These are phyloP conservation scores for Linderina pennispora DNA, from an alignment of 192 early-diverging fungal genomes.

Conservation along the genomic window DNA sequence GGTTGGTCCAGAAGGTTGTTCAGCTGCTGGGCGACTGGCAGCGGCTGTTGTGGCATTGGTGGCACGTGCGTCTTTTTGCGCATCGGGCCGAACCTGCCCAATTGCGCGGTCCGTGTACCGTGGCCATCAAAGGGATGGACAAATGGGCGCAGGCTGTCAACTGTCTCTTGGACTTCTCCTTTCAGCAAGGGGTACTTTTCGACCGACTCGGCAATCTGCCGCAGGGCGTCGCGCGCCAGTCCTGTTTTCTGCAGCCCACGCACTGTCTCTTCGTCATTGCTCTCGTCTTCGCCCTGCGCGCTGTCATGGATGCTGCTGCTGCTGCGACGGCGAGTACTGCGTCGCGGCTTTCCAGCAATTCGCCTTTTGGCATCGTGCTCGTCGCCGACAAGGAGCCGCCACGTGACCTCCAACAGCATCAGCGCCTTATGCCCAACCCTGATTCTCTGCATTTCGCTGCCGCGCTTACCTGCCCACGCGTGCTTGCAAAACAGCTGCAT, in stretches of 20 bases:
- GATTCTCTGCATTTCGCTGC: constrained; percentile 30
- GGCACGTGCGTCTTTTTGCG: not conserved
- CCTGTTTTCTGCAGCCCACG: constrained; percentile 1
- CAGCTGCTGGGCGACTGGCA: too few species aligned
- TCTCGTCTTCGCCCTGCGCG: not conserved
- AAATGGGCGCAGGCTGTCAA: constrained; percentile 19
- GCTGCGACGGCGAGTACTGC: not conserved
- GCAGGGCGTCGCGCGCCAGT: constrained; percentile 35
- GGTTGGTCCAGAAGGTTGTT: constrained; percentile 20
- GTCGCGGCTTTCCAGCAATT: not conserved
- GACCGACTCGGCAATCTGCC: constrained; percentile 16
- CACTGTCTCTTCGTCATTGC: constrained; percentile 15
- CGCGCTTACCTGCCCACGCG: too few species aligned
- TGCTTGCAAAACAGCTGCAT: constrained; percentile 25
- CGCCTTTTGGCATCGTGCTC: constrained; percentile 18
- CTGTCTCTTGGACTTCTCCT: constrained; percentile 2
- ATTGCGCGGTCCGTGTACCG: constrained; percentile 21
- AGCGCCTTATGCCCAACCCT: constrained; percentile 40
- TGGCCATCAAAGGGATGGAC: constrained; percentile 45
- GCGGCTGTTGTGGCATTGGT: constrained; percentile 12
- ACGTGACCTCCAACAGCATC: constrained; percentile 26
- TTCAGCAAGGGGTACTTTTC: constrained; percentile 28
- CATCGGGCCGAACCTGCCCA: constrained; percentile 27
- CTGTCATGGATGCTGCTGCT: not conserved
- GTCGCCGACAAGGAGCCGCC: constrained; percentile 34